Evolutionary conservation across 768 basidiomycete species (phyloP).

Genomic region (Trametes villosa): DNA sequence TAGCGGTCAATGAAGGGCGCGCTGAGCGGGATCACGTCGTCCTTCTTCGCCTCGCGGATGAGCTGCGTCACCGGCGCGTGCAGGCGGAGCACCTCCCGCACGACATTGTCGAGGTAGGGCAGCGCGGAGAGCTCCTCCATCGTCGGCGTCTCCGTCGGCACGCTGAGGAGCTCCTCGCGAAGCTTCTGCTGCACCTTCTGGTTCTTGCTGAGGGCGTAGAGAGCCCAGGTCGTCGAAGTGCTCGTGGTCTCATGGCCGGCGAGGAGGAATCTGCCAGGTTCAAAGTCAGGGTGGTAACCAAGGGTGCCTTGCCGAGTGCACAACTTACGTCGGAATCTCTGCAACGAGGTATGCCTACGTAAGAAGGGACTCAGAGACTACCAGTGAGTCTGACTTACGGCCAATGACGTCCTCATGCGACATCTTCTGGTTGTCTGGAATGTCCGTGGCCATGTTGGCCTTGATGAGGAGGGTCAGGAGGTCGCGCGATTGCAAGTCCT

Average conservation of each 20-base stretch:
- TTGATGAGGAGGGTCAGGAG: conserved; percentile 62
- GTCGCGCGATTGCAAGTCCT: conserved; percentile 48
- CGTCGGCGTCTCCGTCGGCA: conserved; percentile 51
- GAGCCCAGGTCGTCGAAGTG: conserved; percentile 39
- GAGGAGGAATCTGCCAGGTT: conserved; percentile 30
- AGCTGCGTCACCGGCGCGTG: conserved; percentile 54
- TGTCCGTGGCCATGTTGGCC: conserved; percentile 67
- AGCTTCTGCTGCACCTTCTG: conserved; percentile 43
- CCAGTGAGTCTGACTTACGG: no score
- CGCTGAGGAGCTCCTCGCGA: conserved; percentile 43
- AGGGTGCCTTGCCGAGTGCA: no score
- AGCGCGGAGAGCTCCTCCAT: conserved; percentile 73
- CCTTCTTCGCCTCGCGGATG: conserved; percentile 48
- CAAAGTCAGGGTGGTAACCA: neutral
- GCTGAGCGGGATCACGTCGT: conserved; percentile 57
- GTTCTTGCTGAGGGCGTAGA: conserved; percentile 44
- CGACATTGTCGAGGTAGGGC: conserved; percentile 70
- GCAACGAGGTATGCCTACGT: neutral
- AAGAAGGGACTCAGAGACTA: neutral
- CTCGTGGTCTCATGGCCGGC: conserved; percentile 50
- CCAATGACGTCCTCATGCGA: conserved; percentile 65
- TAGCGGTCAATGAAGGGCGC: conserved; percentile 32
- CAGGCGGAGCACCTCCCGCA: conserved; percentile 62
- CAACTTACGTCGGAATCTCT: conserved; percentile 32
- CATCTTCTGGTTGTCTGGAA: conserved; percentile 57